A percentile compares a stretch with the other conserved stretches of the same genome.
Conservation (phyloP, 2,329 filamentous ascomycete genomes). For the Aspergillus calidoustus region DNA sequence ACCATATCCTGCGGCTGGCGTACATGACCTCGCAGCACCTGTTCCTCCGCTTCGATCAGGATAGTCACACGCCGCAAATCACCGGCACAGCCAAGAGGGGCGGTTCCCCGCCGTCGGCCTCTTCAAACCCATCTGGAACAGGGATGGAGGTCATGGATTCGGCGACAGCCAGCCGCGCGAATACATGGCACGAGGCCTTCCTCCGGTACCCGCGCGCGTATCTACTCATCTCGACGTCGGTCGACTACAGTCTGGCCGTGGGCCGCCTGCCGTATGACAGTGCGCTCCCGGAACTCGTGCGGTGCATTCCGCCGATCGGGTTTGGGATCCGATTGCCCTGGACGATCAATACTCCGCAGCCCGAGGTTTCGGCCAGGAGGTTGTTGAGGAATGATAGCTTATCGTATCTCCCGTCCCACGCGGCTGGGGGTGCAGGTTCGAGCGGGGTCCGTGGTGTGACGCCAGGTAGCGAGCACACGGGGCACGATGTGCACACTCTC, state of each 20-base stretch:
- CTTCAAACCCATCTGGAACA: background rate
- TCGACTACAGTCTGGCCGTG: constrained; percentile 31
- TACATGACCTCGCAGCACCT: constrained; percentile 31
- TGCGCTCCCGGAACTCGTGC: constrained; percentile 28
- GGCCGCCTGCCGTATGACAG: constrained; percentile 27
- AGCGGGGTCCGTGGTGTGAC: background rate
- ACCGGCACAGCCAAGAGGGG: background rate
- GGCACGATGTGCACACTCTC: constrained; percentile 4
- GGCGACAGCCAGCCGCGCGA: constrained; percentile 15
- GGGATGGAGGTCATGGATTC: background rate
- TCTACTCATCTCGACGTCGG: constrained; percentile 32
- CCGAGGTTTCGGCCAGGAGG: background rate
- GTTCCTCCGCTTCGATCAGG: constrained; percentile 24
- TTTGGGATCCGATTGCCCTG: constrained; percentile 27
- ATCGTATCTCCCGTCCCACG: background rate
- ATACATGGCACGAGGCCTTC: constrained; percentile 32
- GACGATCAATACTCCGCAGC: constrained; percentile 15
- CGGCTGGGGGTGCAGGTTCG: background rate
- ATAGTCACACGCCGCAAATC: background rate
- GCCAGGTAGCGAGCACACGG: constrained; percentile 1
- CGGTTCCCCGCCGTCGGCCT: background rate
- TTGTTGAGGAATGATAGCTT: background rate
- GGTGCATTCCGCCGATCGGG: constrained; percentile 25
- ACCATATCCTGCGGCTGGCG: constrained; percentile 32
- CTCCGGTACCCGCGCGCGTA: constrained; percentile 31